Evolutionary conservation across 805 yeast genomes (phyloP).

Genomic region (Saccharomyces mikatae): DNA sequence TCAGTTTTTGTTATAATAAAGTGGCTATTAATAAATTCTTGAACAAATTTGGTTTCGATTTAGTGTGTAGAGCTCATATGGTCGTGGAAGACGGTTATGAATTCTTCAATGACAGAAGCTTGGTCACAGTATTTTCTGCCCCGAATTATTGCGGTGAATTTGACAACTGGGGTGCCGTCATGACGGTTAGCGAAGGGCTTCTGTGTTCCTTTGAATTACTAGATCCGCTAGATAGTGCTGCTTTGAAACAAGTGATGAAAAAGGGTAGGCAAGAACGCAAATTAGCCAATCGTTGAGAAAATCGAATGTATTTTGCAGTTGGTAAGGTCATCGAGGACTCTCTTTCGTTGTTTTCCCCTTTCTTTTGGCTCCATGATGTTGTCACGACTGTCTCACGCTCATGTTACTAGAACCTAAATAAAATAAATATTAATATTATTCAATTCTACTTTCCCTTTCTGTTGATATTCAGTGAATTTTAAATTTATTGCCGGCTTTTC

Average conservation of each 20-base stretch:
- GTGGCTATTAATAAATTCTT: slow-evolving; percentile 61
- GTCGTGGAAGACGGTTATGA: slow-evolving; percentile 85
- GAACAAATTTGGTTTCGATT: slow-evolving; percentile 56
- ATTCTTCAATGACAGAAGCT: slow-evolving; percentile 60
- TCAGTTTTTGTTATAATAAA: slow-evolving; percentile 65
- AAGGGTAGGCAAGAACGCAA: slow-evolving; percentile 81
- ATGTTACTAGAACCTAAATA: not conserved
- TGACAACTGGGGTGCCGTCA: slow-evolving; percentile 93
- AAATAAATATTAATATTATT: not conserved
- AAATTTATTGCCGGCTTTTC: not conserved
- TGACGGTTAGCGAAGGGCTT: slow-evolving; percentile 89
- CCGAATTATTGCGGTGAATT: slow-evolving; percentile 53
- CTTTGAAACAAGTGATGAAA: slow-evolving; percentile 87
- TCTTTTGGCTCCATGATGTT: not conserved
- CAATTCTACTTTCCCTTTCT: not conserved
- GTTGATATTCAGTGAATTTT: not conserved
- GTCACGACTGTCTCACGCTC: not conserved
- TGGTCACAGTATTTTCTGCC: slow-evolving; percentile 72
- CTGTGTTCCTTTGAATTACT: slow-evolving; percentile 86
- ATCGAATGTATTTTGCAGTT: not conserved
- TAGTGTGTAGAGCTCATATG: slow-evolving; percentile 79
- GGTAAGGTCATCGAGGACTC: not conserved
- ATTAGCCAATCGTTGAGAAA: slow-evolving; percentile 34
- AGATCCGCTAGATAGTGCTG: slow-evolving; percentile 87
- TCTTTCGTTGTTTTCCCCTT: not conserved